Evolutionary conservation across 148 eudicot species (phyloP), one percentile per base, ranked within the genome.

Genomic region (Bassia scoparia): DNA sequence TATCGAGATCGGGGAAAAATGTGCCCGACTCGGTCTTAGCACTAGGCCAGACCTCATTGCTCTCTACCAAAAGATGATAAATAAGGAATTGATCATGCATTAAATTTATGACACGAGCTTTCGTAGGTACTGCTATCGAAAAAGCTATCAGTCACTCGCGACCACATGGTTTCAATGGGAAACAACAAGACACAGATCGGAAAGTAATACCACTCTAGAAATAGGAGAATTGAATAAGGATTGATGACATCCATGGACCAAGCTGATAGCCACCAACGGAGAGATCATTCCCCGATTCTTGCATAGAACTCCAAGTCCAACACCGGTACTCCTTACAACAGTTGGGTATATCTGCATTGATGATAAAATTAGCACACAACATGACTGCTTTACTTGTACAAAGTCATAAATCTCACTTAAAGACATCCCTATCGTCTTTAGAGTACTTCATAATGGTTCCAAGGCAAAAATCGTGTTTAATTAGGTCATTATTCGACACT

Each of bases 241-340:
- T 70, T 81, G 85, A 78, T 89, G 95, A 81, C 97, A 91, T 31
- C 84, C 81, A 52, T 85, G 87, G 41, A 89, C 79, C 83, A 89
- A 78, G 38, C 81, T 82, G 7, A 91, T 88, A 15, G 95, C 97
- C 41, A 89, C 95, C 21, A 89, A 79, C 59, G 97, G 97, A 68
- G 88, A 81, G 33, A 88, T 49, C 90, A 91, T 91, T 71, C 95
- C 92, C 89, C 92, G 13, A 91, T 85, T 85, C 97, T 81, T 62
- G 92, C 97, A 91, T 80, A 0, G 94, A 84, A 71, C 87, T 84
- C 92, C 97, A 29, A 86, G 82, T 64, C 97, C 97, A 29, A 83
- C 87, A 34, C 97, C 97, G 3, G 90, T 91, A 61, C 88, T 81
- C 78, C 97, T 78, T 35, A 88, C 87, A 24, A 86, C 71, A 63